Percentiles rank a stretch among this genome's conserved stretches.
Conservation (phyloP, 345 rosid genomes). For the Eucalyptus polyanthemos region DNA sequence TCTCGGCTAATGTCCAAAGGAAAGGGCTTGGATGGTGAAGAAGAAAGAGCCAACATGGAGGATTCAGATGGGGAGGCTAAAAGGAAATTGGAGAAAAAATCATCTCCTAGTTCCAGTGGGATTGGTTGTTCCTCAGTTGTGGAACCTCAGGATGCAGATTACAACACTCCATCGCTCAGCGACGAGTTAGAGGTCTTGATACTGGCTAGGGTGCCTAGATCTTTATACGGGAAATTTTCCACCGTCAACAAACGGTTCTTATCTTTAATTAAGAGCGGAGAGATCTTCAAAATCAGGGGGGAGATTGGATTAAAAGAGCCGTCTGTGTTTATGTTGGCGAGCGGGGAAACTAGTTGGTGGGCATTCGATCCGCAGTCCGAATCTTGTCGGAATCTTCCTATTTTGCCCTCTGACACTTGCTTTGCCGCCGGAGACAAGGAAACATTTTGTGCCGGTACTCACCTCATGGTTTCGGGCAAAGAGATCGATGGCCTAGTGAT, state of each 20-base stretch:
- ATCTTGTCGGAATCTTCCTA: slow-evolving; percentile 39
- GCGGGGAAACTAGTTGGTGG: slow-evolving; percentile 66
- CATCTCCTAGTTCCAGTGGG: not conserved
- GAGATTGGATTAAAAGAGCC: slow-evolving; percentile 47
- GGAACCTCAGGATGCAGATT: slow-evolving; percentile 97
- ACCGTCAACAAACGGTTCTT: slow-evolving; percentile 38
- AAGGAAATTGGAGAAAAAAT: not conserved
- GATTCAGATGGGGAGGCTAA: not conserved
- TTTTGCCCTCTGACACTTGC: slow-evolving; percentile 56
- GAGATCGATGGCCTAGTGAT: slow-evolving; percentile 39
- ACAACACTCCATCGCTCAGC: slow-evolving; percentile 50
- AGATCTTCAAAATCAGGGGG: slow-evolving; percentile 57
- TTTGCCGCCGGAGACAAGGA: slow-evolving; percentile 59
- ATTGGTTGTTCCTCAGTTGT: slow-evolving; percentile 12
- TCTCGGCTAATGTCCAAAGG: slow-evolving; percentile 16
- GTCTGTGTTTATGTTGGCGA: slow-evolving; percentile 60
- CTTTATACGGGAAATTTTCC: slow-evolving; percentile 60
- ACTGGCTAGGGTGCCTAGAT: slow-evolving; percentile 57
- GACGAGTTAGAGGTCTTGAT: slow-evolving; percentile 67
- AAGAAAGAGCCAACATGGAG: slow-evolving; percentile 6
- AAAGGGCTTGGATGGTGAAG: slow-evolving; percentile 20
- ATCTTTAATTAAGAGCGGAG: slow-evolving; percentile 48
- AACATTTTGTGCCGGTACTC: slow-evolving; percentile 73
- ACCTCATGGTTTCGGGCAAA: slow-evolving; percentile 64
- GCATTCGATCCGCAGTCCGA: slow-evolving; percentile 45